phyloP scores from a whole-genome alignment of 2,329 filamentous ascomycete genomes.

The Paraphoma chrysanthemicola region DNA sequence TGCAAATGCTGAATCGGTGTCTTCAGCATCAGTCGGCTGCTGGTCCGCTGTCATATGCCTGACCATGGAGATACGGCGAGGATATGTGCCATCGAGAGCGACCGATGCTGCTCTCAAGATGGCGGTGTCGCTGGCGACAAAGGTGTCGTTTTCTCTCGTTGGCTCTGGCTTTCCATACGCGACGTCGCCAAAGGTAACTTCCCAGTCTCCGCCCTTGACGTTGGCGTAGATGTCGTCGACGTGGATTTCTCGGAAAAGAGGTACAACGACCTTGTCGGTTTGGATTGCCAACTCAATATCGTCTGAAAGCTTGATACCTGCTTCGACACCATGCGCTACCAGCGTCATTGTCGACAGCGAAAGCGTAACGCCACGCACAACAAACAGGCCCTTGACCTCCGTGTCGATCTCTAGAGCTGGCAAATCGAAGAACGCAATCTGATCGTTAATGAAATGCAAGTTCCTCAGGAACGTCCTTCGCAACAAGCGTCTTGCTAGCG shows the following conservation, averaged over 20 bases:
- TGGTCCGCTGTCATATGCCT: conserved; percentile 50
- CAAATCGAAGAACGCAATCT: conserved; percentile 57
- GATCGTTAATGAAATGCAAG: conserved; percentile 60
- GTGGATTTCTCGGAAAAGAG: conserved; percentile 58
- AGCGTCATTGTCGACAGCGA: conserved; percentile 58
- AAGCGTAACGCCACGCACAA: conserved; percentile 61
- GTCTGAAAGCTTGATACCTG: conserved; percentile 60
- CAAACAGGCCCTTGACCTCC: conserved; percentile 60
- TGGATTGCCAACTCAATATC: conserved; percentile 62
- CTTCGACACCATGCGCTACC: conserved; percentile 60
- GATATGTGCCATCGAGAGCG: conserved; percentile 14
- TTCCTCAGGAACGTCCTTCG: conserved; percentile 48
- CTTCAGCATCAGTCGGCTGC: conserved; percentile 36
- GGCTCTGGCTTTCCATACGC: conserved; percentile 37
- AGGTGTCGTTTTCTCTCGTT: conserved; percentile 45
- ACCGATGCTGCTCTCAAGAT: conserved; percentile 53
- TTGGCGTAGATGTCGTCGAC: conserved; percentile 63
- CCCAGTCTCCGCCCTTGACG: conserved; percentile 59
- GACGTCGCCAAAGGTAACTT: conserved; percentile 57
- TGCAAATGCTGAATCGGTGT: conserved; percentile 46
- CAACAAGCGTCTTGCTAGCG: conserved; percentile 46
- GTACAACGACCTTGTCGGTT: conserved; percentile 57
- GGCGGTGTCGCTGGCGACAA: conserved; percentile 55
- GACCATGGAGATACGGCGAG: conserved; percentile 29
- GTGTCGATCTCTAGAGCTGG: conserved; percentile 63